These are phyloP conservation scores for Hypholoma fasciculare DNA, from an alignment of 768 basidiomycete genomes.

Conservation along the genomic window DNA sequence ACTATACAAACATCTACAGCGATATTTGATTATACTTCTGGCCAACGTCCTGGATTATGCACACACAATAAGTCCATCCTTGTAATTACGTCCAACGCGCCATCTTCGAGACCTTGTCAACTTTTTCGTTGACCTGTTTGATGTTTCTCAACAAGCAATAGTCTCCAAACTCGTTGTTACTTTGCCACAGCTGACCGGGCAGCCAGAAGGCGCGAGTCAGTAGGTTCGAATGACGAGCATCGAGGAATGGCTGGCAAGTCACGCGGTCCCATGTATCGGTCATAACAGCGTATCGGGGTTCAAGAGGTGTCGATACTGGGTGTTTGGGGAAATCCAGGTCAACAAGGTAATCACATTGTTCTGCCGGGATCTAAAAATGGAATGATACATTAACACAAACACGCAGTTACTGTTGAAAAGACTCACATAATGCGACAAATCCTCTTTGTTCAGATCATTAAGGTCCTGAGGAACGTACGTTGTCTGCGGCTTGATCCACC, in stretches of 20 bases:
- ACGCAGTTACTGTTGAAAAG: slow-evolving; percentile 7
- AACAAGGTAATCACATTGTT: slow-evolving; percentile 85
- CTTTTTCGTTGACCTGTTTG: slow-evolving; percentile 36
- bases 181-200: slow-evolving; percentile 70
- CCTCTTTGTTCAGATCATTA: slow-evolving; percentile 90
- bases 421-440: slow-evolving; percentile 72
- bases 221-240: slow-evolving; percentile 69
- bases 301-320: slow-evolving; percentile 51
- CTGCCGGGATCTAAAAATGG: slow-evolving; percentile 56
- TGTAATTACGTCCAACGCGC: neutral
- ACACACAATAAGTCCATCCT: neutral
- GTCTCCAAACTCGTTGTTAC: slow-evolving; percentile 78
- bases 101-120: slow-evolving; percentile 22
- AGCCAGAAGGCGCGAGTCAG: slow-evolving; percentile 81
- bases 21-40: neutral
- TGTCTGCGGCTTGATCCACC: slow-evolving; percentile 67
- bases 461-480: slow-evolving; percentile 59
- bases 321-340: slow-evolving; percentile 86
- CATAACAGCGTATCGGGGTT: slow-evolving; percentile 81
- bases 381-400: neutral
- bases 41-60: neutral
- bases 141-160: slow-evolving; percentile 84
- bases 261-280: slow-evolving; percentile 76
- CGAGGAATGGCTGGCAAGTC: slow-evolving; percentile 82
- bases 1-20: neutral